Evolutionary conservation across 371 early-diverging fungal species (phyloP), one percentile per base, ranked within the genome.

Genomic region (Lichtheimia ornata): DNA sequence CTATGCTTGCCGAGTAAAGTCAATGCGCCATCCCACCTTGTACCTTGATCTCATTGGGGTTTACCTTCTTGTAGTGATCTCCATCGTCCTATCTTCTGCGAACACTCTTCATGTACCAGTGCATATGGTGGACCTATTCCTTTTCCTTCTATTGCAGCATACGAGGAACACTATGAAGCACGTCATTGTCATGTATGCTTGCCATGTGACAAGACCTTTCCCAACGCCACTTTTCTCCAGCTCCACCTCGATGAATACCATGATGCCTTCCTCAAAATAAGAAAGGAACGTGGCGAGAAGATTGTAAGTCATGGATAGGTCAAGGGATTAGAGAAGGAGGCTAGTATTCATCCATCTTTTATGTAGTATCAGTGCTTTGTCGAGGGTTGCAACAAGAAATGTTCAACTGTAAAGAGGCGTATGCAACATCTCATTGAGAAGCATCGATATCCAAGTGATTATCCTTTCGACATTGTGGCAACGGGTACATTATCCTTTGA

Each of bases 331-430:
- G 3, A 5, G 14, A 50, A 13, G 15, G 5, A 3, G 14, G 35
- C 41, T 22, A 22, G 28, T 35, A 35, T 11, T 35, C 11, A 35
- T 11, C 9, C 40, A n/a, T 25, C 50, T 40, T 40, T 40, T 6
- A 14, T 40, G 4, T 75, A 89, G 89, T 86, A 88, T 63, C 81
- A 77, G 52, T 92, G 93, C 65, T 91, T 78, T 64, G 90, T 92
- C 3, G 84, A 87, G 44, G 79, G 66, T 1, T 92, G 92, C 69
- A 51, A 63, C 4, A 70, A 77, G 24, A 52, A 69, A 3, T 87
- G 82, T 55, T 69, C 74, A 4, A 73, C 76, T 1, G 80, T 85
- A 5, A 69, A 76, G 45, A 79, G 72, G 66, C 79, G 93, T 42
- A 62, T 77, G 55, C 61, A 78, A 24, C 93, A 92, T 71, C 62